Evolutionary conservation across 345 rosid genomes (phyloP).

Genomic region (Brassica juncea): DNA sequence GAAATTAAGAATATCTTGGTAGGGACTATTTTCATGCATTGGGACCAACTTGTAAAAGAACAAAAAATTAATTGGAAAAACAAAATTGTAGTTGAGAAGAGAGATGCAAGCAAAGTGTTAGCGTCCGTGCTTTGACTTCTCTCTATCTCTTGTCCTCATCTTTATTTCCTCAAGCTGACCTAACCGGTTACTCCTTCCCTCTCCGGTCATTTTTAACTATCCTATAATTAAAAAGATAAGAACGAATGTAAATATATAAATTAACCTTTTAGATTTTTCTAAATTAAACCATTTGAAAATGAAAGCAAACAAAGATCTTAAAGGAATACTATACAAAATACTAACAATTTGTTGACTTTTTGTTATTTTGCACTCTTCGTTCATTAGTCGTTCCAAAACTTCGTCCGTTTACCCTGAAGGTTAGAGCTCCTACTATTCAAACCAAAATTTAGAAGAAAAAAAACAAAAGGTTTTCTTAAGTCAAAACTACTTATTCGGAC

Average conservation of each 20-base stretch:
- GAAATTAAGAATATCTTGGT: slow-evolving; percentile 14
- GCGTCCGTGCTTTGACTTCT: slow-evolving; percentile 44
- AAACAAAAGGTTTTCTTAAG: no score
- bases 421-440: no score
- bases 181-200: slow-evolving; percentile 31
- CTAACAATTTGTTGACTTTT: no score
- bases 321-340: not conserved
- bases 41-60: slow-evolving; percentile 18
- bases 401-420: no score
- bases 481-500: no score
- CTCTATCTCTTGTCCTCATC: slow-evolving; percentile 29
- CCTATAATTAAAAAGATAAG: not conserved
- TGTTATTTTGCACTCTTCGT: no score
- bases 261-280: not conserved
- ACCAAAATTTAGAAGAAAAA: no score
- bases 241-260: not conserved
- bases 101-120: slow-evolving; percentile 33
- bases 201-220: slow-evolving; percentile 30
- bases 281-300: not conserved
- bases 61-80: slow-evolving; percentile 3
- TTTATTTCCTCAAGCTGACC: slow-evolving; percentile 34
- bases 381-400: no score
- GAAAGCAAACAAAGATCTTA: no score
- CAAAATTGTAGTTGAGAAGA: slow-evolving; percentile 40
- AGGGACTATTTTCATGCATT: slow-evolving; percentile 20